These are phyloP conservation scores for Diaporthe sp. DNA, from an alignment of 2,329 filamentous ascomycete species.

Conservation along the genomic window DNA sequence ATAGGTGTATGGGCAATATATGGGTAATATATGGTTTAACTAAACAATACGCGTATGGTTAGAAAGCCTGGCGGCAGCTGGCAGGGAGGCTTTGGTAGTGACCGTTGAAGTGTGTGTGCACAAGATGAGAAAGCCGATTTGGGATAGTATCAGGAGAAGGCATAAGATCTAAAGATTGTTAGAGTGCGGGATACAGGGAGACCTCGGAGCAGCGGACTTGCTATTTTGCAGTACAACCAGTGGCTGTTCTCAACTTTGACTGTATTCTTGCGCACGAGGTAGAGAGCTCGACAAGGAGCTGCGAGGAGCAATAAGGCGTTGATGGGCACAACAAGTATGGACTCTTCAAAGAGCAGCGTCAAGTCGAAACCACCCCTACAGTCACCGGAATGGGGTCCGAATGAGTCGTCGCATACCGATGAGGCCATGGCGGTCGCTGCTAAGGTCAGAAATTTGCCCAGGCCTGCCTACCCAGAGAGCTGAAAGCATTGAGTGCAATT, in stretches of 20 bases:
- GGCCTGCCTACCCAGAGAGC: neutral
- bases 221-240: conserved; percentile 4
- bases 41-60: no score
- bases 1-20: no score
- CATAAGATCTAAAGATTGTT: neutral
- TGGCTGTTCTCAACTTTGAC: neutral
- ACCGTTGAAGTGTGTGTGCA: neutral
- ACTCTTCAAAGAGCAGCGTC: neutral
- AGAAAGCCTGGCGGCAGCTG: no score
- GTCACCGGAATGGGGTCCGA: neutral
- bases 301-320: conserved; percentile 1
- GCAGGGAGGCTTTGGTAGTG: neutral
- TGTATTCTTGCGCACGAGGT: neutral
- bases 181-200: neutral
- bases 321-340: conserved; percentile 1
- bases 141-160: neutral
- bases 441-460: neutral
- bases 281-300: neutral
- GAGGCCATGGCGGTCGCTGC: neutral
- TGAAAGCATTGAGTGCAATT: neutral
- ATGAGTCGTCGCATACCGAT: neutral
- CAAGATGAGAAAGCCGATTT: conserved; percentile 3
- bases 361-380: conserved; percentile 11
- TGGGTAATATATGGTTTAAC: no score
- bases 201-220: neutral